Base-by-base conservation (phyloP, 805 yeast genomes). In the Yarrowia sp. region DNA sequence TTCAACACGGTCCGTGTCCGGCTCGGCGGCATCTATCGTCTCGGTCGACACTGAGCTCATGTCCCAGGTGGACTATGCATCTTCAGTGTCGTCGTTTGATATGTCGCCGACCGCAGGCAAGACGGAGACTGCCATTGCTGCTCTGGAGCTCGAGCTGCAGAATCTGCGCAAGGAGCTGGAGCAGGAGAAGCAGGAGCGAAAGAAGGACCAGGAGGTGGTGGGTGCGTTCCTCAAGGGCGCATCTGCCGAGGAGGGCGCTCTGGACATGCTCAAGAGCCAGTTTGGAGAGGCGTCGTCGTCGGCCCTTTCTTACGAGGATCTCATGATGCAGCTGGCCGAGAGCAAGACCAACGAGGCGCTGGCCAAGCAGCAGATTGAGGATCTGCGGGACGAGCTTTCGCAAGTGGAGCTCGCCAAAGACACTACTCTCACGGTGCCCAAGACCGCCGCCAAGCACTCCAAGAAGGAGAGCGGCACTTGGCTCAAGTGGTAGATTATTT, bases 361-460 rank as follows among this genome's bases (percentile, higher is more conserved):
- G 53, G 74, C 75, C 7, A 67, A 72, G 28, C 71, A 71, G 60
- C 72, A 70, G 51, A 61, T 71, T 45, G 76, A 74, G 39, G 72
- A 69, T 48, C 67, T 72, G 17, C 68, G 51, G 17, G 71, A 67
- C 50, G 60, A 65, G 51, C 41, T 70, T 4, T 38, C 43, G n/a
- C 35, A 28, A 14, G 17, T 58, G 42, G 35, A 43, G 42, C 50
- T 58, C 50, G 22, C 60, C 44, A 36, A 51, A 28, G 60, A 51
- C 35, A 38, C 60, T 51, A 38, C 60, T 51, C 60, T 51, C 44
- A 28, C 41, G 9, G 55, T 51, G 33, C 58, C 61, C 61, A 55
- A 55, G 61, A 15, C 47, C 9, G 28, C 61, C 47, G 61, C 61
- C 11, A 55, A 39, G 38, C 61, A 55, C 47, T 55, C 61, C 61